phyloP scores from a whole-genome alignment of 1,284 basidiomycete species.

The Pseudomicrostroma phylloplanum region DNA sequence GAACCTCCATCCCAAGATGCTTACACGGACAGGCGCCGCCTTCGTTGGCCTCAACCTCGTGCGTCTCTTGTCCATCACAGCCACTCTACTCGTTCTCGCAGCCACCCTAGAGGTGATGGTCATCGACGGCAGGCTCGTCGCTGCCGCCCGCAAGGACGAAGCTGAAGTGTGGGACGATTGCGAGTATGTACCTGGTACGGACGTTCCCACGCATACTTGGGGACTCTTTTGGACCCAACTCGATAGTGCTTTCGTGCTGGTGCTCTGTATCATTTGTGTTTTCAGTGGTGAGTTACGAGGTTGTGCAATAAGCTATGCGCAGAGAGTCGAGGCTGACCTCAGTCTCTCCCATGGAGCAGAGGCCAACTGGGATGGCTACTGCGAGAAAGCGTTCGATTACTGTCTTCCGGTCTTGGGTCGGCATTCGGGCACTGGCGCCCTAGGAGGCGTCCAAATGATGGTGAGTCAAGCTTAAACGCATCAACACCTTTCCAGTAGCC shows the following conservation, averaged over 20 bases:
- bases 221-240: constrained; percentile 37
- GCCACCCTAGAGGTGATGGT: constrained; percentile 24
- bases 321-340: background rate
- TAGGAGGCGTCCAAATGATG: constrained; percentile 27
- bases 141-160: background rate
- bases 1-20: background rate
- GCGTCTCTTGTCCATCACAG: constrained; percentile 24
- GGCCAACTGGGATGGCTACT: constrained; percentile 19
- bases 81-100: constrained; percentile 22
- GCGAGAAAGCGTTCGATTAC: constrained; percentile 25
- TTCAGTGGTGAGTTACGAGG: constrained; percentile 8
- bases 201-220: constrained; percentile 31
- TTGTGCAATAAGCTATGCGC: constrained; percentile 1
- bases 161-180: constrained; percentile 14
- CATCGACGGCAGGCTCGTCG: constrained; percentile 15
- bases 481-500: background rate
- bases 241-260: constrained; percentile 19
- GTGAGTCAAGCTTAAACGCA: constrained; percentile 18
- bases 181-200: constrained; percentile 26
- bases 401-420: constrained; percentile 29
- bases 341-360: constrained; percentile 13
- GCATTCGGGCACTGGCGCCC: constrained; percentile 26
- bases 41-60: constrained; percentile 29
- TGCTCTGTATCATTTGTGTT: constrained; percentile 20
- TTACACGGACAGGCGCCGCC: constrained; percentile 12